Evolutionary conservation across 306 rosid species (phyloP).

Genomic region (Mimosa bimucronata): DNA sequence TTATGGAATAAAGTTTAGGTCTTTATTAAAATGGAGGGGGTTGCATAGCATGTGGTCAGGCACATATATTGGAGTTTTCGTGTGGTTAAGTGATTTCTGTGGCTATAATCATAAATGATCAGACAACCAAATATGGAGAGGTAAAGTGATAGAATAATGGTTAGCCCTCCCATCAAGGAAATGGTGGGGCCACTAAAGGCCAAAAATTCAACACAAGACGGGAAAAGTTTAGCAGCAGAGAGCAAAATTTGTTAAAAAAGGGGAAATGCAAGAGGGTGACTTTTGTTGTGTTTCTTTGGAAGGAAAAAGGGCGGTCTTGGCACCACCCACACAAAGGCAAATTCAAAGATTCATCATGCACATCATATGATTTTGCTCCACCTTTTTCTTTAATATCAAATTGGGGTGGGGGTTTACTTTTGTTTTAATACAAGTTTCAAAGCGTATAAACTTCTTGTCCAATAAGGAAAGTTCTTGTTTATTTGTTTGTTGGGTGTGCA

Average conservation of each 20-base stretch:
- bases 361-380: slow-evolving; percentile 43
- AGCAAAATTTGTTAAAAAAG: slow-evolving; percentile 1
- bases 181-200: slow-evolving; percentile 43
- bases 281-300: slow-evolving; percentile 32
- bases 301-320: slow-evolving; percentile 36
- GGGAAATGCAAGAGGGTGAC: slow-evolving; percentile 5
- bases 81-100: slow-evolving; percentile 24
- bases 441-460: slow-evolving; percentile 27
- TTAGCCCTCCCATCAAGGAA: slow-evolving; percentile 52
- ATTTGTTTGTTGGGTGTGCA: slow-evolving; percentile 3
- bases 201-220: slow-evolving; percentile 44
- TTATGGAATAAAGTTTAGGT: slow-evolving; percentile 23
- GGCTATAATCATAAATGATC: slow-evolving; percentile 33
- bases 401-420: slow-evolving; percentile 34
- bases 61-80: background rate
- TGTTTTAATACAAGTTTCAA: slow-evolving; percentile 37
- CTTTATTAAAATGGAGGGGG: slow-evolving; percentile 3
- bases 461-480: slow-evolving; percentile 16
- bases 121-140: slow-evolving; percentile 20
- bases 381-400: slow-evolving; percentile 21
- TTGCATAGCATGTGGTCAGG: background rate
- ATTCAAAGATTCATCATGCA: slow-evolving; percentile 44
- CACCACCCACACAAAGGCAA: slow-evolving; percentile 32
- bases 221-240: slow-evolving; percentile 29
- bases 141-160: slow-evolving; percentile 38